Base-by-base conservation (phyloP, 1,139 yeast species). In the Yamadazyma friedrichii region DNA sequence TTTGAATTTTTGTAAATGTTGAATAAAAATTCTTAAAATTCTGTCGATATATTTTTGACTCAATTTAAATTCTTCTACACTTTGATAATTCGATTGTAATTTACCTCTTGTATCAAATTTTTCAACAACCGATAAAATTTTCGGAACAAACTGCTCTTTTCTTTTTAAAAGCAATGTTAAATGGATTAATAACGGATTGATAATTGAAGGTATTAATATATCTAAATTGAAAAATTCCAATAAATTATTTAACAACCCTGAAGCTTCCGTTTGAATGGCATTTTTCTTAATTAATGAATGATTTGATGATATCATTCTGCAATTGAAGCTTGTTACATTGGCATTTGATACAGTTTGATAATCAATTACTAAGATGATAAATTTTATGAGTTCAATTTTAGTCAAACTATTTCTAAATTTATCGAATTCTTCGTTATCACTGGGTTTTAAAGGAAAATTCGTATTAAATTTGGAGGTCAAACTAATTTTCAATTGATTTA, bases 191-290 rank as follows among this genome's bases (percentile, higher is more conserved):
- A 80, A 64, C 2, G 85, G 80, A 6, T 83, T 71, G 31, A 80
- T 73, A 2, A 82, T 50, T 2, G 82, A 78, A 1, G 84, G 64
- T 3, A 80, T 70, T 47, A 82, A 61, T 39, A 80, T 69, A 45
- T 81, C 84, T 26, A 72, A 78, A 30, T 70, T 67, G 42, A 89
- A 68, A 16, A 76, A 67, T 37, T 70, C 67, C 38, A 88, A 64
- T 31, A 91, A 60, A 38, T 80, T 61, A 49, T 88, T 96, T 38
- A 93, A 66, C 39, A 86, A 67, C 2, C 77, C 82, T 41, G 74
- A 75, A 0, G 93, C 85, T 59, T 91, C 96, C 8, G 84, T 78
- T 51, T 85, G 89, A 50, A 88, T 64, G 42, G 54, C 53, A 33
- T 67, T 59, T 40, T 67, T 70, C 44, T 77, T 77, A 38, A 91